Base-by-base conservation (phyloP, 2,329 filamentous ascomycete species). In the Hymenoscyphus scutula region DNA sequence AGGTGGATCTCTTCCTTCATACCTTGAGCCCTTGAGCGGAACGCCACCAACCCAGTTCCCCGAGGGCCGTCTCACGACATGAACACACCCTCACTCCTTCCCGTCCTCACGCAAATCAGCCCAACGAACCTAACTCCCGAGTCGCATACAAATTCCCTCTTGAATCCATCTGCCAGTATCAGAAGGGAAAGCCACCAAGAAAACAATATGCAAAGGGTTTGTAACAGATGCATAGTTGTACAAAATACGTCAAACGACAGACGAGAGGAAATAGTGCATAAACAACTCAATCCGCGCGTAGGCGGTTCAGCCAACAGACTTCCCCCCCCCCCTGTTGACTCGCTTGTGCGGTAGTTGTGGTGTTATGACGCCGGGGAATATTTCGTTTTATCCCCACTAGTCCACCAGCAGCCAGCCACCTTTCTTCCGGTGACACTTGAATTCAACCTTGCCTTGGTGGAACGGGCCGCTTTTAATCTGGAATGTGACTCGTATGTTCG, bases 401-500 rank as follows among this genome's bases (percentile, higher is more conserved):
- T n/a, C n/a, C n/a, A n/a, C n/a, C 45, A 29, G 27, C 27, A 29
- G 27, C 27, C 27, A 29, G 27, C 27, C 19, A 11, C 19, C 19
- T 25, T 25, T 25, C 13, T 37, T 37, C 34, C 34, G 34, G 34
- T 37, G 34, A 37, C 34, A 25, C 23, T 19, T 5, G 10, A 25
- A 25, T 25, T 13, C 7, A 51, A 25, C 45, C 45, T 51, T 51
- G 45, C 13, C 7, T 23, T 37, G 34, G 34, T 37, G 45, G 19
- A 25, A 51, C 23, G 19, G 45, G 45, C 45, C 45, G 45, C 45
- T 25, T 19, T 37, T 37, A 17, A 37, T 51, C 25, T 51, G 45
- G 23, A 23, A 51, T 51, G 19, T 51, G 45, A 51, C 45, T 51
- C 45, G 45, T 51, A 25, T 51, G 19, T 23, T 51, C 45, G 45